Percentiles rank a stretch among this genome's conserved stretches.
These are phyloP conservation scores for Sarocladium brachiariae DNA, from an alignment of 2,329 filamentous ascomycete species.

Conservation along the genomic window DNA sequence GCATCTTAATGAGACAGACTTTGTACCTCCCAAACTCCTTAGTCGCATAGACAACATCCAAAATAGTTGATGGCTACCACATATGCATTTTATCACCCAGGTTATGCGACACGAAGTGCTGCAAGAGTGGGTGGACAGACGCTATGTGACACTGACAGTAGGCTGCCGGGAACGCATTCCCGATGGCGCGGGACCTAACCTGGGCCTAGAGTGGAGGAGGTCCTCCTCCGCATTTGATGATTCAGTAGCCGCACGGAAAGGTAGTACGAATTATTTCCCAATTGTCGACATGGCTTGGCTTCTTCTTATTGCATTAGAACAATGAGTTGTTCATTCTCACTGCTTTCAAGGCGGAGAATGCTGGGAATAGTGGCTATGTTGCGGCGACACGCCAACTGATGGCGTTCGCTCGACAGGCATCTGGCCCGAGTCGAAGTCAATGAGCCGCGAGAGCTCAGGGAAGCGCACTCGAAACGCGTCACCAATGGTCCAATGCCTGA, in stretches of 20 bases:
- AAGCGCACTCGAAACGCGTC: constrained; percentile 19
- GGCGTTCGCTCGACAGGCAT: neutral
- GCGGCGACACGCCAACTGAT: constrained; percentile 4
- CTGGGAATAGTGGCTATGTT: constrained; percentile 6
- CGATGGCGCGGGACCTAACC: neutral
- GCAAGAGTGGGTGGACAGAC: too few relatives aligned
- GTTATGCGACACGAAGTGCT: too few relatives aligned
- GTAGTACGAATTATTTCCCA: neutral
- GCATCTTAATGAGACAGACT: neutral
- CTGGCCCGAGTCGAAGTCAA: constrained; percentile 19
- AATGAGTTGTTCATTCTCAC: too few relatives aligned
- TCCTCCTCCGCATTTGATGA: constrained; percentile 11
- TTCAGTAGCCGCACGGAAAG: constrained; percentile 10
- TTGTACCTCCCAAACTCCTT: neutral
- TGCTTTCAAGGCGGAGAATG: constrained; percentile 11
- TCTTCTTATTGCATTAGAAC: too few relatives aligned
- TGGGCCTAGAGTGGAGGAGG: neutral
- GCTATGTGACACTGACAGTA: too few relatives aligned
- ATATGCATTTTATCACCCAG: too few relatives aligned
- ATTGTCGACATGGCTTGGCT: too few relatives aligned
- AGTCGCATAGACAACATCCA: too few relatives aligned
- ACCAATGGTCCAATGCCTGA: constrained; percentile 23
- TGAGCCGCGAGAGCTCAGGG: constrained; percentile 18
- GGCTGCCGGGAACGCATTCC: constrained; percentile 4
- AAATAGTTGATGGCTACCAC: too few relatives aligned